Evolutionary conservation across 495 filamentous ascomycete genomes (phyloP).

Genomic region (Pyrenula aspistea): DNA sequence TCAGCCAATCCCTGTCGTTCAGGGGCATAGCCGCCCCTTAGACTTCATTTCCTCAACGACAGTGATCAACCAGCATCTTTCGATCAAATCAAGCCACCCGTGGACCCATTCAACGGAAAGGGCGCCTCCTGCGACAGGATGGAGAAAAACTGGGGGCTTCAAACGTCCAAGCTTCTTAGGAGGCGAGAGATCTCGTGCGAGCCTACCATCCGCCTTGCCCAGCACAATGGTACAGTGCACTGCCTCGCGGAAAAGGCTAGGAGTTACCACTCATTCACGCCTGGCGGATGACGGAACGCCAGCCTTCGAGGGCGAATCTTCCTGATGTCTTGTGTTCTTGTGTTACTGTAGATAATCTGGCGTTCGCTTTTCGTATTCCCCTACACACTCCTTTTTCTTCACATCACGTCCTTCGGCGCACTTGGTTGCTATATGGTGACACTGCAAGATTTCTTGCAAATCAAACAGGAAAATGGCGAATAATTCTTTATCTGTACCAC

Average conservation of each 20-base stretch:
- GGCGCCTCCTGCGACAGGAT: neutral
- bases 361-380: neutral
- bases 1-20: too few species aligned
- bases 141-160: neutral
- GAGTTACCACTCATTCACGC: neutral
- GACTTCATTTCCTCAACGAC: neutral
- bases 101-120: neutral
- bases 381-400: neutral
- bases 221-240: too few species aligned
- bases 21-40: neutral
- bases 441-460: neutral
- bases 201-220: neutral
- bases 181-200: neutral
- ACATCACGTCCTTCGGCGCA: neutral
- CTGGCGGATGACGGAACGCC: neutral
- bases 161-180: neutral
- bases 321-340: neutral
- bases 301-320: neutral
- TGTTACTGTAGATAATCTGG: neutral
- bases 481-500: neutral
- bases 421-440: neutral
- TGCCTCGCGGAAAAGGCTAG: too few species aligned
- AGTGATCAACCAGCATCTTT: neutral
- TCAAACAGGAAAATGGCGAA: neutral
- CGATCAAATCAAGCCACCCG: neutral